Base-by-base conservation (phyloP, 192 early-diverging fungal species). In the Podila clonocystis region DNA sequence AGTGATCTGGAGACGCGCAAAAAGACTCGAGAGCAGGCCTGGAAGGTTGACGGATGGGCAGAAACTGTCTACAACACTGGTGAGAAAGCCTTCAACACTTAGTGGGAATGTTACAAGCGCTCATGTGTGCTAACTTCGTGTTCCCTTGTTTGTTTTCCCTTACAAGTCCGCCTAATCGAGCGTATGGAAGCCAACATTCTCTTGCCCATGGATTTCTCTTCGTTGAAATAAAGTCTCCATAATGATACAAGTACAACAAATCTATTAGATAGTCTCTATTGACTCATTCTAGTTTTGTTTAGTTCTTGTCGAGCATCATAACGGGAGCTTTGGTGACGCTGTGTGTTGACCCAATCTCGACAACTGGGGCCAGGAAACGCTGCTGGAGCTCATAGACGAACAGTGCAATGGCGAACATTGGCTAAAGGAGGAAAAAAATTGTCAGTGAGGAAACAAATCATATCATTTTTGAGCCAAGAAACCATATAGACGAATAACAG, bases 21-120 rank as follows among this genome's bases (percentile, higher is more conserved):
- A 83, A 90, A 89, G 73, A 93, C 93, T 48, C 91, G 97, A 63
- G 97, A 98, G 83, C 87, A 91, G 63, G 95, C 96, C 13, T 98
- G 97, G 97, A 86, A 95, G 75, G 93, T 95, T 30, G 93, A 98
- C 63, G 97, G 95, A 61, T 98, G 97, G 97, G 90, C 94, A 24
- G 92, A 96, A 61, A 96, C 97, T 1, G 96, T 97, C 3, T 88
- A 91, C 59, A 95, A 97, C 73, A 98, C 96, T 29, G 91, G 90
- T 91, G 85, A 63, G 75, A 33, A 59, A 29, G 38, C 19, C 19
- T 28, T 45, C 33, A 45, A 17, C 13, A 4, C 15, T 45, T 45
- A 15, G 41, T 17, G 3, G 15, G 41, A 45, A 45, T 8, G 8
- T 45, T 11, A 6, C 34, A 45, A 45, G 41, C 41, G 2, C 17